Percentiles rank a stretch among this genome's conserved stretches.
These are phyloP conservation scores for Pythium aristosporum DNA, from an alignment of 352 stramenopile genomes.

Conservation along the genomic window DNA sequence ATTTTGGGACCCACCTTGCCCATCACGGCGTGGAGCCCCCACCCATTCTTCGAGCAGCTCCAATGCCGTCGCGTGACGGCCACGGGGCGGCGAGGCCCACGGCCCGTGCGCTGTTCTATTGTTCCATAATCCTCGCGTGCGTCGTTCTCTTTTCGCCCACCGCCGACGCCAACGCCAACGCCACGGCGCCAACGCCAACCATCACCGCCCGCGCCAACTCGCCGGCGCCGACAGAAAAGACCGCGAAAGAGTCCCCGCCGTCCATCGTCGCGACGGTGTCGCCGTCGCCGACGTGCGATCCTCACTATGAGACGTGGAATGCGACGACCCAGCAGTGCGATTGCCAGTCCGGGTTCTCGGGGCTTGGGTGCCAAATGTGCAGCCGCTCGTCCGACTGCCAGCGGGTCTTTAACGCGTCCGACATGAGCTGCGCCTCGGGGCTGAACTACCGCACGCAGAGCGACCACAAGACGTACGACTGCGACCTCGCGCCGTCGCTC, in stretches of 20 bases:
- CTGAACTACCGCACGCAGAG: slow-evolving; percentile 50
- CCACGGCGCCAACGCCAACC: not conserved
- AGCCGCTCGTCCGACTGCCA: slow-evolving; percentile 33
- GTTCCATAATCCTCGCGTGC: not conserved
- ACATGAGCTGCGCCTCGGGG: slow-evolving; percentile 42
- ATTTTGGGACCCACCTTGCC: not conserved
- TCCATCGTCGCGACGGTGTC: not conserved
- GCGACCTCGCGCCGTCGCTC: slow-evolving; percentile 47
- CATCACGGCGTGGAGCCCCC: slow-evolving; percentile 2
- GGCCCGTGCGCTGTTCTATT: not conserved
- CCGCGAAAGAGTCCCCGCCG: not conserved
- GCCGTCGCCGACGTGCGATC: slow-evolving; percentile 35
- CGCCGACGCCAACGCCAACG: slow-evolving; percentile 2
- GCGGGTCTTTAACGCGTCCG: slow-evolving; percentile 27
- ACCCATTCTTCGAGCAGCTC: not conserved
- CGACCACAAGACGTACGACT: slow-evolving; percentile 69
- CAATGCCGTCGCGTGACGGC: not conserved
- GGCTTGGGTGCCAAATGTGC: slow-evolving; percentile 69
- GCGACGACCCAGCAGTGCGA: slow-evolving; percentile 51
- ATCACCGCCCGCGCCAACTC: not conserved
- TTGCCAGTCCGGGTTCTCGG: slow-evolving; percentile 56
- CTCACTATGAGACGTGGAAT: slow-evolving; percentile 59
- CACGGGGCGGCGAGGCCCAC: not conserved
- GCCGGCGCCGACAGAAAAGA: not conserved
- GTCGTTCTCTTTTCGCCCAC: not conserved